A percentile compares a stretch with the other conserved stretches of the same genome.
phyloP scores from a whole-genome alignment of 2,329 filamentous ascomycete genomes.

The Lasiodiplodia theobromae region DNA sequence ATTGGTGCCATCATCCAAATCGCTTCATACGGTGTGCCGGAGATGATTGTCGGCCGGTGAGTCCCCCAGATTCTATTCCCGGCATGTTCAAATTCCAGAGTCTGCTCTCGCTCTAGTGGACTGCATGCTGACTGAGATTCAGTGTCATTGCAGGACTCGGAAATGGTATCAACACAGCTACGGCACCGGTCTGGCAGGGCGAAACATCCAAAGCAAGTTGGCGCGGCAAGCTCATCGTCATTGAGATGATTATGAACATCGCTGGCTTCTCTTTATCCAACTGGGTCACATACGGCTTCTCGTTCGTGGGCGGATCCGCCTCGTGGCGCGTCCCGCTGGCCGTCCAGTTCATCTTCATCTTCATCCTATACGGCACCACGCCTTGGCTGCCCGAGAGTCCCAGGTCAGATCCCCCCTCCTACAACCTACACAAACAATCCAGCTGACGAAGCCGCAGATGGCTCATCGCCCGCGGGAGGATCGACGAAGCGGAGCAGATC shows the following conservation, averaged over 20 bases:
- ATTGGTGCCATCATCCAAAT: conserved; percentile 58
- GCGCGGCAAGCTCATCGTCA: conserved; percentile 55
- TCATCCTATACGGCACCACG: conserved; percentile 54
- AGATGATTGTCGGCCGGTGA: conserved; percentile 58
- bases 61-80: neutral
- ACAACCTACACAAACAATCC: neutral
- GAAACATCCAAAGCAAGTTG: conserved; percentile 55
- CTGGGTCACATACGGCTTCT: conserved; percentile 62
- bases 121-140: neutral
- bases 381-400: conserved; percentile 58
- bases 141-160: conserved; percentile 57
- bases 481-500: conserved; percentile 57
- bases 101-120: neutral
- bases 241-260: conserved; percentile 60
- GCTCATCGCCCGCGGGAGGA: conserved; percentile 54
- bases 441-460: conserved; percentile 38
- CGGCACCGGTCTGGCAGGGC: conserved; percentile 59
- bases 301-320: conserved; percentile 51
- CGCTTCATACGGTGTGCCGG: conserved; percentile 52
- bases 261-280: conserved; percentile 59
- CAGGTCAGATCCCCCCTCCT: conserved; percentile 28
- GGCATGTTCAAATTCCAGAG: no score
- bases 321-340: conserved; percentile 57
- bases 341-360: conserved; percentile 59
- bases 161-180: conserved; percentile 60